Percentiles rank a stretch among this genome's conserved stretches.
Conservation (phyloP, 495 filamentous ascomycete genomes). For the Lophiotrema nucula region DNA sequence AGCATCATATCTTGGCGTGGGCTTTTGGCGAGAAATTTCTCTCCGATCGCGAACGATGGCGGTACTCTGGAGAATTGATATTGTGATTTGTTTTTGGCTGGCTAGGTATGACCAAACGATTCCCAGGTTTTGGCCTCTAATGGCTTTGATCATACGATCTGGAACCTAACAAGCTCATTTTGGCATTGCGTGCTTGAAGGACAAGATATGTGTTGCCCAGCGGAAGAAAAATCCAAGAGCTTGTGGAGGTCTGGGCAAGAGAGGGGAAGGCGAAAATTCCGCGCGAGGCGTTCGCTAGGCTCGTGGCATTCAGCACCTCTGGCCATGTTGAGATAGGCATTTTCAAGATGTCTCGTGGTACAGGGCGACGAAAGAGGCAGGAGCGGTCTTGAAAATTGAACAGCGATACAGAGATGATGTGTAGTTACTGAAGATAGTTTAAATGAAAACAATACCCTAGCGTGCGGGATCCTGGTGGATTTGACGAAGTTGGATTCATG, state of each 20-base stretch:
- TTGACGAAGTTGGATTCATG: background rate
- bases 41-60: constrained; percentile 6
- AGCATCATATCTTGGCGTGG: constrained; percentile 24
- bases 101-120: constrained; percentile 4
- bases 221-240: constrained; percentile 11
- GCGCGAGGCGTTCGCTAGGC: background rate
- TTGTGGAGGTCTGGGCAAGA: constrained; percentile 25
- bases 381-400: background rate
- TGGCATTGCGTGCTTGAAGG: constrained; percentile 10
- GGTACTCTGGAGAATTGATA: background rate
- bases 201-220: constrained; percentile 2
- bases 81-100: constrained; percentile 15
- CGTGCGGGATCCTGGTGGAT: background rate
- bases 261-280: constrained; percentile 8
- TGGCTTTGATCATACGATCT: constrained; percentile 10
- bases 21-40: background rate
- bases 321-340: background rate
- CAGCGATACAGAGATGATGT: background rate
- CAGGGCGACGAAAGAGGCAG: background rate
- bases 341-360: background rate
- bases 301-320: background rate
- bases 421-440: background rate
- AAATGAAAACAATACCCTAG: background rate
- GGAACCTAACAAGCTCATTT: background rate
- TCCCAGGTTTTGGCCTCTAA: background rate